These are phyloP conservation scores for Penicillium chermesinum DNA, from an alignment of 495 filamentous ascomycete genomes.

Conservation along the genomic window DNA sequence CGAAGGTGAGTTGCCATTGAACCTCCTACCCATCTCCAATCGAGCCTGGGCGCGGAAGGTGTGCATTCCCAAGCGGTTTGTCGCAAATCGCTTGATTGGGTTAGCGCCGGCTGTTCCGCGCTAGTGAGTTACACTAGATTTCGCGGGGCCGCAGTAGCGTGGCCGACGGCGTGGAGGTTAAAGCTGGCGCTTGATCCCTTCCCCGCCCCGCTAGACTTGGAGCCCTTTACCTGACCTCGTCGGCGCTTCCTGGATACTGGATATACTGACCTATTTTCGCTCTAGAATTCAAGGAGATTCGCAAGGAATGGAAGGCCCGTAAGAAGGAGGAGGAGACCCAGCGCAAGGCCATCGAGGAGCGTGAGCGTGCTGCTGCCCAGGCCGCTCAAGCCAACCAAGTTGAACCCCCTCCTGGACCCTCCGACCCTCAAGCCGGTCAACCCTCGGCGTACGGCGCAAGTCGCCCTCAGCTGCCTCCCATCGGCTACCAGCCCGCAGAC, in stretches of 20 bases:
- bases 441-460: constrained; percentile 53
- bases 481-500: constrained; percentile 70
- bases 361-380: constrained; percentile 62
- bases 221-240: neutral
- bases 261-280: constrained; percentile 10
- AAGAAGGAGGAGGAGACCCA: constrained; percentile 96
- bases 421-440: constrained; percentile 54
- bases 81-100: constrained; percentile 36
- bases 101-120: constrained; percentile 26
- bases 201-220: constrained; percentile 7
- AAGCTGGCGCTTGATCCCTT: constrained; percentile 18
- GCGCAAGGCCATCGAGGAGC: constrained; percentile 88
- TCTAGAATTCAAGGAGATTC: constrained; percentile 97
- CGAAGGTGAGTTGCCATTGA: constrained; percentile 66
- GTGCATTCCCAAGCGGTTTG: constrained; percentile 8
- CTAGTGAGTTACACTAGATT: constrained; percentile 51
- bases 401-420: constrained; percentile 47
- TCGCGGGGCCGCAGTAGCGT: constrained; percentile 47
- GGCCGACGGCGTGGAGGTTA: constrained; percentile 36
- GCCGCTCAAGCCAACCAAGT: constrained; percentile 49
- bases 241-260: neutral
- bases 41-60: neutral
- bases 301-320: constrained; percentile 97
- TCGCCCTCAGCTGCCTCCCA: constrained; percentile 75
- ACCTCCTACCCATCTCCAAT: constrained; percentile 1